phyloP scores from a whole-genome alignment of 169 alveolate genomes.

The Cardiosporidium cionae region DNA sequence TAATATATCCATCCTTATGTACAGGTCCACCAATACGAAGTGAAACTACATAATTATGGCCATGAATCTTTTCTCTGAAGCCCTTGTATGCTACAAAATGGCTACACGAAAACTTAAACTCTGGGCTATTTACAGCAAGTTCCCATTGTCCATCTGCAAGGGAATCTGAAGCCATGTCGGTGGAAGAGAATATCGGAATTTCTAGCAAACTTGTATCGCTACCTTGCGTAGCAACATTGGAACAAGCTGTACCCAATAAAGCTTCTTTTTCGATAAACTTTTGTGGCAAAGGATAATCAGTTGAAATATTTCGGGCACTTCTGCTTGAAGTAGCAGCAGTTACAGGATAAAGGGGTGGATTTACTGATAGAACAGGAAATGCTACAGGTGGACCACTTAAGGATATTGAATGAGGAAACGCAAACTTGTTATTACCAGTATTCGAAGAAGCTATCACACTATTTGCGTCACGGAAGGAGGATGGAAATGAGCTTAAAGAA shows the following conservation, averaged over 20 bases:
- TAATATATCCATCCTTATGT: conserved; percentile 29
- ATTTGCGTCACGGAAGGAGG: not conserved
- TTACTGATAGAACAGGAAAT: not conserved
- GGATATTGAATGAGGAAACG: not conserved
- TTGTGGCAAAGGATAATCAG: not conserved
- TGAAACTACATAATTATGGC: conserved; percentile 27
- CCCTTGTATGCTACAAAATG: conserved; percentile 33
- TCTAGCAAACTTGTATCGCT: not conserved
- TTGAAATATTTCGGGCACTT: not conserved
- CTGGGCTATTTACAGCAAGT: conserved; percentile 3
- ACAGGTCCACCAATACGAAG: conserved; percentile 6
- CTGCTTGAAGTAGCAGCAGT: not conserved
- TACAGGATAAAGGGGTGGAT: not conserved
- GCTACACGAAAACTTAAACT: conserved; percentile 12
- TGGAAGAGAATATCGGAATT: not conserved
- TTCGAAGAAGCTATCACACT: not conserved
- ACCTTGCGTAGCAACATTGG: not conserved
- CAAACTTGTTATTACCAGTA: too few species aligned
- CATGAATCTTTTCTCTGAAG: conserved; percentile 29
- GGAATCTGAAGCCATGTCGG: not conserved
- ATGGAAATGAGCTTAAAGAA: not conserved
- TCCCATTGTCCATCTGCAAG: conserved; percentile 1
- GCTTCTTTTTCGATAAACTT: not conserved
- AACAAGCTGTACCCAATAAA: not conserved
- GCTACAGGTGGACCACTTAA: not conserved